Base-by-base conservation (phyloP, 768 basidiomycete genomes). In the Gelatoporia subvermispora region DNA sequence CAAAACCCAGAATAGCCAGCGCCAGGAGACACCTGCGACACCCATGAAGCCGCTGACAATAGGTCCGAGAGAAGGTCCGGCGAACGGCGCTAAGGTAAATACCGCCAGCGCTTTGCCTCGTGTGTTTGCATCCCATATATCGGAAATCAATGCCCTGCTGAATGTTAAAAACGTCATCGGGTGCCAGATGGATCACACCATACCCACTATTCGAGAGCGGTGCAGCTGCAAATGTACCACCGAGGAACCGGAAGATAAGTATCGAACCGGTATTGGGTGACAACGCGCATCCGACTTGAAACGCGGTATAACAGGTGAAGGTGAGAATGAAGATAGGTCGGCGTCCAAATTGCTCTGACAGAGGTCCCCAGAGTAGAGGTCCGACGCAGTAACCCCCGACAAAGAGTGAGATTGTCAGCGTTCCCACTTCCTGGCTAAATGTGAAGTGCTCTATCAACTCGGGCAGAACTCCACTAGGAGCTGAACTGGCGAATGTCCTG, bases 1-100 rank as follows among this genome's bases (percentile, higher is more conserved):
- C 47, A 79, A 64, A 42, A 83, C 68, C 81, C 82, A 85, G 62
- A 83, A 87, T n/a, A 82, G 55, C 78, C 78, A 83, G 31, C 78
- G 68, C 79, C 83, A 87, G 3, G 73, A 74, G 0, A 72, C 60
- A 36, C 64, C 65, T 22, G 55, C 49, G 22, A 61, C 62, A 0
- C 65, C 52, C 51, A 70, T 71, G 53, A 35, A 48, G 16, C 70
- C 72, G 10, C 70, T 54, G 24, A 63, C 52, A n/a, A 61, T 54
- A 1, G 64, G 63, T 3, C 56, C 61, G 10, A 70, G 54, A 38
- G 75, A 74, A 3, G 84, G 84, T 24, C 84, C 87, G 2, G 81
- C 75, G 59, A 88, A 88, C 0, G 84, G 57, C 5, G 56, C 50
- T 8, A 63, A 45, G 15, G 58, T 56, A 47, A 61, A 88, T 18